These are phyloP conservation scores for Exserohilum rostratum DNA, from an alignment of 2,329 filamentous ascomycete species.

Conservation along the genomic window DNA sequence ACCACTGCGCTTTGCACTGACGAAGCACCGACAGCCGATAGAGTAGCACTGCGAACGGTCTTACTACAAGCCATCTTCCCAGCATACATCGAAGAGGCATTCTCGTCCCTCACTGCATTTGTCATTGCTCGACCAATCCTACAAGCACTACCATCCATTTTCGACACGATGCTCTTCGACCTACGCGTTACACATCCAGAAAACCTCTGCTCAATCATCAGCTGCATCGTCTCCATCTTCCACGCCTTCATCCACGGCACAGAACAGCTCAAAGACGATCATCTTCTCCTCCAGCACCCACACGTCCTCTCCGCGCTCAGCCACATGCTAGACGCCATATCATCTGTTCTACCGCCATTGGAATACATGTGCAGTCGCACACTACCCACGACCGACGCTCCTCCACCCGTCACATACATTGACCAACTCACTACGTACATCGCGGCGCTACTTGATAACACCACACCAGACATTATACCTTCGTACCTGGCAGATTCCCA, in stretches of 20 bases:
- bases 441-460: constrained; percentile 29
- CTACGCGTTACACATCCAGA: constrained; percentile 51
- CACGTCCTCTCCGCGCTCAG: constrained; percentile 48
- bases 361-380: constrained; percentile 55
- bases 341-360: constrained; percentile 49
- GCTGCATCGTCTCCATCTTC: constrained; percentile 49
- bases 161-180: constrained; percentile 54
- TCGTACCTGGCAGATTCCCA: constrained; percentile 22
- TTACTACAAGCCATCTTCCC: constrained; percentile 63
- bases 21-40: constrained; percentile 50
- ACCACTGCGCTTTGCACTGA: constrained; percentile 56
- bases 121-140: constrained; percentile 61
- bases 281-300: constrained; percentile 47
- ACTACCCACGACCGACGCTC: constrained; percentile 1
- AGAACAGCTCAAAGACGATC: constrained; percentile 43
- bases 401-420: constrained; percentile 49
- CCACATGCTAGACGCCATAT: constrained; percentile 51
- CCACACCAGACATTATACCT: constrained; percentile 21
- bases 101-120: constrained; percentile 56
- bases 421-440: constrained; percentile 48
- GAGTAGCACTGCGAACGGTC: constrained; percentile 57
- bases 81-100: constrained; percentile 59
- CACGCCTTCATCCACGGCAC: constrained; percentile 48
- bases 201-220: constrained; percentile 47
- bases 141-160: constrained; percentile 52